Evolutionary conservation across 305 asterid species (phyloP), one percentile per base, ranked within the genome.

Genomic region (Fraxinus albicans): DNA sequence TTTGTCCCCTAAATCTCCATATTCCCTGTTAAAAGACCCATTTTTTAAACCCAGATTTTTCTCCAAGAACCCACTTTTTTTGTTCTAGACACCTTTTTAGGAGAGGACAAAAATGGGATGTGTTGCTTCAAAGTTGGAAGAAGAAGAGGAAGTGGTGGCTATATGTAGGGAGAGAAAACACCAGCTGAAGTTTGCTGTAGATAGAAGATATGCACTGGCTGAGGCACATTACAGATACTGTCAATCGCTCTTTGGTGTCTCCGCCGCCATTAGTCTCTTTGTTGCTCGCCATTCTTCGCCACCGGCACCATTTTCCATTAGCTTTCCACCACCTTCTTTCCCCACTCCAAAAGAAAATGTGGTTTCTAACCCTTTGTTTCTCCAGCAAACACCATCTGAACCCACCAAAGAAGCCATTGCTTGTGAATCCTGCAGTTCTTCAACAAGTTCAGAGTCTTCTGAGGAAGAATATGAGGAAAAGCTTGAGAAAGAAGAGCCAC

Each of bases 221-320:
- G 96, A 94, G 84, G 92, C 98, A 13, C 98, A 95, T 81, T 90
- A 90, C 84, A 91, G 90, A 63, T 95, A 95, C 83, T 94, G 92
- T 38, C 91, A 94, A 86, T 91, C 98, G 4, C 86, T 95, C 0
- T 89, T 77, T 79, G 97, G 98, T 15, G 99, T 92, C 35, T 92
- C 99, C 34, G 97, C 95, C 3, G 98, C 99, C 53, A 77, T 94
- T 17, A 89, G 83, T 42, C 94, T 95, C 77, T 94, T 94, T 80
- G 94, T 92, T 23, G 89, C 94, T 58, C 91, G 97, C 87, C 98
- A 93, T 90, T 90, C 94, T 72, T 82, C 88, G 29, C 93, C 93
- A 4, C 86, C 91, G 82, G 86, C 97, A n/a, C 92, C 97, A 29
- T 94, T 85, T 83, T 86, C 81, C 82, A 90, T 93, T 36, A 90